Base-by-base conservation (phyloP, 305 asterid genomes). In the Fraxinus ornus region DNA sequence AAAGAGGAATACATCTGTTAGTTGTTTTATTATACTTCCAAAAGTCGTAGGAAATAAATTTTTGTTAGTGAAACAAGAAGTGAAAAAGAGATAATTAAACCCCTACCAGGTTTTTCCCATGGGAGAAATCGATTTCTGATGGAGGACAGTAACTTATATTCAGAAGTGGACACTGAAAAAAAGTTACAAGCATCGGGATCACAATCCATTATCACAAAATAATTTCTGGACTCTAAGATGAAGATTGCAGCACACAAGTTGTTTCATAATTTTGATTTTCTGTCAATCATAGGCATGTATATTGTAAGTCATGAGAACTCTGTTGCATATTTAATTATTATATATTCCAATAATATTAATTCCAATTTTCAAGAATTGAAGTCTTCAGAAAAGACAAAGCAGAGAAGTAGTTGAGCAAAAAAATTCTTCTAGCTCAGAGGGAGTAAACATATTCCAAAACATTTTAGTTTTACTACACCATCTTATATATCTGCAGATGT, bases 61-160 rank as follows among this genome's bases (percentile, higher is more conserved):
- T 72, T 72, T 33, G 47, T 33, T 15, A 72, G 39, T 68, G 74
- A 66, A 66, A 71, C 44, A 36, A 28, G 75, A 32, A 71, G 26
- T 30, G 12, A 22, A 33, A 73, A 24, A 3, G 26, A 75, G 47
- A 80, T 49, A 21, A 26, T 66, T 19, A 47, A 83, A 52, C 79
- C 71, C 85, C 78, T 81, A 87, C 90, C 87, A 87, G 80, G 22
- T 79, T 72, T 75, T 82, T 84, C 64, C 83, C 86, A 26, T 71
- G 64, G 21, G 89, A 82, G 70, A 82, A 75, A 49, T 82, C 76
- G 10, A 75, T 77, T 80, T 87, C 89, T 71, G 89, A 79, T 77
- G 89, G 84, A 70, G 89, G 87, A 75, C 89, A 87, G 84, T 84
- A 87, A 73, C 87, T 87, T 68, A 87, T 84, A 68, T 87, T 87